phyloP scores from a whole-genome alignment of 306 rosid species.

The Trichosanthes truncata region DNA sequence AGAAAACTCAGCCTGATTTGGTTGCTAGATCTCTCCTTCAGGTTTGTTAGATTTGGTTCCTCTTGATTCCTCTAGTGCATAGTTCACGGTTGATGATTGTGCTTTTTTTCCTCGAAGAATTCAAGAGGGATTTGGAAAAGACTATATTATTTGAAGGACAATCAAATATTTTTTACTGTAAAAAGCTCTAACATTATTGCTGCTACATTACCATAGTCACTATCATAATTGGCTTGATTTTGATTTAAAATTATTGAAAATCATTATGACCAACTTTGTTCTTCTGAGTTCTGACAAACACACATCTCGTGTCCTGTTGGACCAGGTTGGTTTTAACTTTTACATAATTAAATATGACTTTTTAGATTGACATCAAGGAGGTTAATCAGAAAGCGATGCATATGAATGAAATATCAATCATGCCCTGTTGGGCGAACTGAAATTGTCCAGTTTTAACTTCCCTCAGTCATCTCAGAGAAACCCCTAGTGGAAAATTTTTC shows the following conservation, averaged over 20 bases:
- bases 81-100: neutral
- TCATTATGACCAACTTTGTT: neutral
- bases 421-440: neutral
- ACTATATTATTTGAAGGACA: neutral
- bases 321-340: neutral
- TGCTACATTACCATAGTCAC: neutral
- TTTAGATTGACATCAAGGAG: neutral
- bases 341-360: neutral
- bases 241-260: neutral
- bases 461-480: neutral
- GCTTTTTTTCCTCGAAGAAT: neutral
- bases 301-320: neutral
- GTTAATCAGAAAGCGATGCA: neutral
- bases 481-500: neutral
- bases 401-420: neutral
- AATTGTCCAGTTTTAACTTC: neutral
- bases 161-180: neutral
- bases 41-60: conserved; percentile 31
- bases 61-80: conserved; percentile 1
- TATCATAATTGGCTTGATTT: neutral
- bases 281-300: neutral
- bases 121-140: neutral
- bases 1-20: conserved; percentile 84
- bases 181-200: neutral
- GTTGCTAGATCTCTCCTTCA: conserved; percentile 95